These are phyloP conservation scores for Blyttiomyces sp. DNA, from an alignment of 371 early-diverging fungal genomes.

Conservation along the genomic window DNA sequence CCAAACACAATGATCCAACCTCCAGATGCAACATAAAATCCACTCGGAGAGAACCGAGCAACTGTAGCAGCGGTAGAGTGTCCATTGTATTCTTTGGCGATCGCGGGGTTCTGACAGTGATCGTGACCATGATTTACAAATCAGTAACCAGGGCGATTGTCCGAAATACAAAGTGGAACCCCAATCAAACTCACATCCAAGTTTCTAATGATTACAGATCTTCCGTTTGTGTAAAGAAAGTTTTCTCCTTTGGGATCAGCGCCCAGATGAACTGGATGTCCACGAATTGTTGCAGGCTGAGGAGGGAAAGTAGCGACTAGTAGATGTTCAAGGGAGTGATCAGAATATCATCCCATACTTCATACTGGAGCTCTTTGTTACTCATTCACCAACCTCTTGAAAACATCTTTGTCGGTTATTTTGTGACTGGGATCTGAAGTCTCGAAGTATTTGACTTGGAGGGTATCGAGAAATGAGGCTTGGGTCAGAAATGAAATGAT, in stretches of 20 bases:
- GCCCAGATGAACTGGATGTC: conserved; percentile 75
- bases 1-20: too few relatives aligned
- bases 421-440: too few relatives aligned
- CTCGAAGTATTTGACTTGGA: too few relatives aligned
- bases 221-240: conserved; percentile 88
- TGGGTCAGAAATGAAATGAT: too few relatives aligned
- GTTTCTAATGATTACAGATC: conserved; percentile 82
- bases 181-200: conserved; percentile 56
- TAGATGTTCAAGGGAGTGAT: too few relatives aligned
- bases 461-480: too few relatives aligned
- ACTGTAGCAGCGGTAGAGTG: conserved; percentile 78
- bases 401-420: too few relatives aligned
- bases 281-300: conserved; percentile 76
- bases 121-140: background rate
- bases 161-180: background rate
- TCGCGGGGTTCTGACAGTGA: conserved; percentile 63
- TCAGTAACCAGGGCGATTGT: background rate
- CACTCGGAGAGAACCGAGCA: conserved; percentile 86
- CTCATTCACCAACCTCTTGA: too few relatives aligned
- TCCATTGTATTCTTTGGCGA: conserved; percentile 81
- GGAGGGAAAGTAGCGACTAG: conserved; percentile 68
- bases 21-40: conserved; percentile 93
- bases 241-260: conserved; percentile 82
- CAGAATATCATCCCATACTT: too few relatives aligned
- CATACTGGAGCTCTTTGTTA: too few relatives aligned